These are phyloP conservation scores for Scenedesmus sp. DNA, from an alignment of 163 green algal genomes.

Conservation along the genomic window DNA sequence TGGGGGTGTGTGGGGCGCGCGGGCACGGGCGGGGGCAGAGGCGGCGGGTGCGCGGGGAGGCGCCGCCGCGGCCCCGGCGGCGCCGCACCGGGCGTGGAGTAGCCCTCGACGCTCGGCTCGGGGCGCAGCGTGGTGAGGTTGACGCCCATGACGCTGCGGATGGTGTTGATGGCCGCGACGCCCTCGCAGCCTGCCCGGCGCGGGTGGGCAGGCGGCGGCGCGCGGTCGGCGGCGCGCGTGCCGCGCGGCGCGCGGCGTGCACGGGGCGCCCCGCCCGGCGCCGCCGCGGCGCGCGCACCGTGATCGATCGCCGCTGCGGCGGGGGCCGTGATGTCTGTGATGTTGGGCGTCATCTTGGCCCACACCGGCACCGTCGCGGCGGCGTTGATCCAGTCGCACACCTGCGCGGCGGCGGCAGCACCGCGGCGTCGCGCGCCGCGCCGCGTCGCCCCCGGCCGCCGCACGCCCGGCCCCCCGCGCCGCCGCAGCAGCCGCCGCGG, in stretches of 20 bases:
- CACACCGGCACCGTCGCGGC: conserved; percentile 90
- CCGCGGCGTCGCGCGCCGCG: conserved; percentile 49
- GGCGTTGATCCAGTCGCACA: conserved; percentile 93
- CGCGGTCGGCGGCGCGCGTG: too few species aligned
- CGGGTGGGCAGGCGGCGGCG: too few species aligned
- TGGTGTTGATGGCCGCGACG: conserved; percentile 98
- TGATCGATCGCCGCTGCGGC: conserved; percentile 61
- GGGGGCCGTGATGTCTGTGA: conserved; percentile 94
- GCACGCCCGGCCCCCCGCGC: too few species aligned
- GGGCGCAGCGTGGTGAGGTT: conserved; percentile 95
- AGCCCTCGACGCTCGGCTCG: conserved; percentile 94
- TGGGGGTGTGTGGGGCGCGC: too few species aligned
- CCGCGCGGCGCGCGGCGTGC: too few species aligned
- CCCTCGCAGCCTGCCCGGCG: conserved; percentile 80
- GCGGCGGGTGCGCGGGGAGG: too few species aligned
- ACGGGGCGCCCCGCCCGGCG: too few species aligned
- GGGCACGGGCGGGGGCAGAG: too few species aligned
- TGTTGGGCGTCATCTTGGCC: conserved; percentile 99
- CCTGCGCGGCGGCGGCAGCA: too few species aligned
- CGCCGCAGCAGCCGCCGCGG: too few species aligned
- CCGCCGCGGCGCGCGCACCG: conserved; percentile 18
- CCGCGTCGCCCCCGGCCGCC: too few species aligned
- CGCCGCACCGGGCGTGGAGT: conserved; percentile 85
- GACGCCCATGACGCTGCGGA: conserved; percentile 93
- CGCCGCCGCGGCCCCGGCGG: too few species aligned